Evolutionary conservation across 129 eudicot species (phyloP), one percentile per base, ranked within the genome.

Genomic region (Gnaphalium uliginosum): DNA sequence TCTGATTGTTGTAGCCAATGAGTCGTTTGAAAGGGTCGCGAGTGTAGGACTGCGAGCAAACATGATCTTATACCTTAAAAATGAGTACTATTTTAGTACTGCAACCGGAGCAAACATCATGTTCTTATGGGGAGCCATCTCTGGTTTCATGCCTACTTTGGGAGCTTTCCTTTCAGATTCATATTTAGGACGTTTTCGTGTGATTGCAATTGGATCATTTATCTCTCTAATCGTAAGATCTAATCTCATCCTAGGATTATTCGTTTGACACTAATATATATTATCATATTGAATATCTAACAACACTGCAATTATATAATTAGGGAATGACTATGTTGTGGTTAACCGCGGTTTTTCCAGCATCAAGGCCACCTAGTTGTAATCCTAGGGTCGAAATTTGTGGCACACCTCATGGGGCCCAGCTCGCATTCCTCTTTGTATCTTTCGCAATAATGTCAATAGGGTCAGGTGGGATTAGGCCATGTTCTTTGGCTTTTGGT

Each of bases 131-230:
- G 75, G 73, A 57, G 92, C 96, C 48, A 71, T 83, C 46, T 79
- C 92, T 6, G 83, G 83, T 73, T 85, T 87, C 82, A 67, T 83
- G 92, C 92, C 96, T 1, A 81, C 83, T 26, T 69, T 89, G 53
- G 96, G 96, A 41, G 96, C 96, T 78, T 85, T 87, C 60, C 71
- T 87, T 29, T 78, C 96, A 3, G 96, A 89, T 79, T 87, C 96
- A 5, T 87, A 78, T 71, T 74, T 87, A 67, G 96, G 96, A n/a
- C 87, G 96, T 18, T 89, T 81, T 79, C 82, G 72, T 3, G 88
- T 85, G 24, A 89, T 89, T 67, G 83, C 81, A 23, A 5, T 73
- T 0, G 96, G 86, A 54, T 73, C 88, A 9, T 3, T 83, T 39
- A 39, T 83, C 68, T 78, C 79, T 17, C 79, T 87, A 25, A 15